These are phyloP conservation scores for Cercospora sesami DNA, from an alignment of 2,329 filamentous ascomycete genomes.

Conservation along the genomic window DNA sequence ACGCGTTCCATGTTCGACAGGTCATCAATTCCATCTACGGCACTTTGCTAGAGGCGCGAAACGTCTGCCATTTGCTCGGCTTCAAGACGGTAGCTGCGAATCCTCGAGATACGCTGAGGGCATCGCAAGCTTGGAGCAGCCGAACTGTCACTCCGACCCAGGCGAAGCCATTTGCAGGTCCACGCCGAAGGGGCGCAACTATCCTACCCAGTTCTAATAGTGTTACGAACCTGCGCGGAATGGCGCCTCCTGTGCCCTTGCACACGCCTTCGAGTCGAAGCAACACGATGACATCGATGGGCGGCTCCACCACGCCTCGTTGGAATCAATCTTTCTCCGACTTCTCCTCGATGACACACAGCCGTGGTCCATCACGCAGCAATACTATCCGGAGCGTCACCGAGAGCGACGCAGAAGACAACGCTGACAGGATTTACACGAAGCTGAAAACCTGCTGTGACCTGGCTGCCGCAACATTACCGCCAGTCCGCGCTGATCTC, in stretches of 20 bases:
- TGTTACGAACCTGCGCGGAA: constrained; percentile 38
- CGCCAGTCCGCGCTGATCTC: constrained; percentile 68
- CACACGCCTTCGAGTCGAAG: constrained; percentile 53
- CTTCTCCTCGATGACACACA: constrained; percentile 39
- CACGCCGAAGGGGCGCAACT: constrained; percentile 54
- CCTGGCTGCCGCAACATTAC: constrained; percentile 69
- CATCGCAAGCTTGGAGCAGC: constrained; percentile 36
- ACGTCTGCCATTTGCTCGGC: constrained; percentile 57
- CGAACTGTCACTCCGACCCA: constrained; percentile 49
- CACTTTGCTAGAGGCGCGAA: constrained; percentile 59
- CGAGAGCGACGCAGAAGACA: constrained; percentile 74
- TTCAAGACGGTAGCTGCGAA: constrained; percentile 39
- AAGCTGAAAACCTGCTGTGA: constrained; percentile 73
- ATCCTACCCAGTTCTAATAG: constrained; percentile 49
- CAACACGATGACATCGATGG: constrained; percentile 51
- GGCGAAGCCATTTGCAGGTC: constrained; percentile 45
- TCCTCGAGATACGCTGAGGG: constrained; percentile 31
- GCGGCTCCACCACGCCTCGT: constrained; percentile 63
- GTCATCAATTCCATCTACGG: constrained; percentile 61
- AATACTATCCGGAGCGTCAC: constrained; percentile 55
- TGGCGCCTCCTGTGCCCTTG: constrained; percentile 46
- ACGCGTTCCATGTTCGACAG: constrained; percentile 59
- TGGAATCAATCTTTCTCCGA: constrained; percentile 79
- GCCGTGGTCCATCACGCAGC: constrained; percentile 43
- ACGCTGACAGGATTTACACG: constrained; percentile 80